Evolutionary conservation across 2,329 filamentous ascomycete genomes (phyloP).

Genomic region (Cladophialophora psammophila): DNA sequence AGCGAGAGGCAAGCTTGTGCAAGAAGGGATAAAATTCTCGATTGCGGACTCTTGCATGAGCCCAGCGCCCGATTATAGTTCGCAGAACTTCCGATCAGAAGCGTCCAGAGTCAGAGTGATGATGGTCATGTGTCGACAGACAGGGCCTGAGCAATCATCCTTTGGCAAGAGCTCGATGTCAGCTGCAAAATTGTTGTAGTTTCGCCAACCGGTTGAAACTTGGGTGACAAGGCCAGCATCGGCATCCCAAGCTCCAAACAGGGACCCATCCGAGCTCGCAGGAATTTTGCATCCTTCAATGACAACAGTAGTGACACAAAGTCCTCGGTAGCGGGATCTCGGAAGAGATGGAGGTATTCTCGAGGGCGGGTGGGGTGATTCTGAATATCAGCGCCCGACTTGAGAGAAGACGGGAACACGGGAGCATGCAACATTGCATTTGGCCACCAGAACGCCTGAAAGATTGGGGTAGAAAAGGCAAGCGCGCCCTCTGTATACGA

Average conservation of each 20-base stretch:
- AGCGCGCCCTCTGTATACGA: neutral
- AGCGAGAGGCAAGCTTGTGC: neutral
- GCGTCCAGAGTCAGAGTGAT: neutral
- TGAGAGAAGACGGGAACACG: neutral
- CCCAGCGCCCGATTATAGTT: neutral
- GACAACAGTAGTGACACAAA: conserved; percentile 1
- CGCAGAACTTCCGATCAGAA: neutral
- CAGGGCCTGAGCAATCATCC: neutral
- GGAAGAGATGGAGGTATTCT: conserved; percentile 9
- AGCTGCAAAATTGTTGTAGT: neutral
- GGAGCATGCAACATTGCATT: neutral
- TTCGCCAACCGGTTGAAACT: neutral
- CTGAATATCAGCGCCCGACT: conserved; percentile 14
- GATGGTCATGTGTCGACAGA: neutral
- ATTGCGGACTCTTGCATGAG: neutral
- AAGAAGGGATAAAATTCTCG: neutral
- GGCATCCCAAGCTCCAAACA: neutral
- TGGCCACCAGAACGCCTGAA: conserved; percentile 15
- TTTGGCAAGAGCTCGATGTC: neutral
- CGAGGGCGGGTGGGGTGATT: conserved; percentile 13
- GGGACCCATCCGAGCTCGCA: neutral
- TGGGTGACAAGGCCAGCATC: neutral
- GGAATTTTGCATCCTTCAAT: neutral
- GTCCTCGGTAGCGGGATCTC: conserved; percentile 4
- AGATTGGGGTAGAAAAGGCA: neutral